Percentiles rank a stretch among this genome's conserved stretches.
These are phyloP conservation scores for Metschnikowia chrysomelidarum DNA, from an alignment of 805 yeast genomes.

Conservation along the genomic window DNA sequence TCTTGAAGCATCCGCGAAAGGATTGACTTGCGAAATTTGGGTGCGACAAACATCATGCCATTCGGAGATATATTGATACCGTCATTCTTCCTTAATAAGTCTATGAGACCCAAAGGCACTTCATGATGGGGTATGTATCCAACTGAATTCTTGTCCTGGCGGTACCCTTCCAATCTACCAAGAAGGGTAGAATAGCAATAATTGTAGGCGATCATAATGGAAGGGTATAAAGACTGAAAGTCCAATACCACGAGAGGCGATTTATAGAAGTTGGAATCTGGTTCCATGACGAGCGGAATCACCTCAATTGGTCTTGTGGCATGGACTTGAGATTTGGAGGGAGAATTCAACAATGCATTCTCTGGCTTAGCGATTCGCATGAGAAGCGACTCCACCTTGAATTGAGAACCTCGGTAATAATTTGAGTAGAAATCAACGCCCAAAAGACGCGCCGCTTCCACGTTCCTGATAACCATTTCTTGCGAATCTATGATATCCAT, in stretches of 20 bases:
- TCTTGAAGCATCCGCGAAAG: conserved; percentile 84
- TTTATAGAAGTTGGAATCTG: conserved; percentile 77
- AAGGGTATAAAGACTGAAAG: conserved; percentile 92
- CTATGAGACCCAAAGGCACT: conserved; percentile 57
- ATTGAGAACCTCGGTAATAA: conserved; percentile 89
- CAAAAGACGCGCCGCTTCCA: conserved; percentile 79
- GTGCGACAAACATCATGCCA: conserved; percentile 75
- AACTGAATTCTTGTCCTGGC: conserved; percentile 44
- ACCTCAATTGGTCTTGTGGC: conserved; percentile 83
- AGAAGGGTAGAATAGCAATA: conserved; percentile 75
- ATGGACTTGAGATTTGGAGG: conserved; percentile 77
- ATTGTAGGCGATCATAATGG: conserved; percentile 99
- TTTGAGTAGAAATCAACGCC: conserved; percentile 92
- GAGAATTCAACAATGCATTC: conserved; percentile 69
- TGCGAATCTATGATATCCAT: conserved; percentile 52
- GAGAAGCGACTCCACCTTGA: conserved; percentile 84
- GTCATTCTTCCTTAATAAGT: conserved; percentile 47
- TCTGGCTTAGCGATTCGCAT: conserved; percentile 74
- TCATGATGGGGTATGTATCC: conserved; percentile 50
- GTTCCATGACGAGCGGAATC: conserved; percentile 91
- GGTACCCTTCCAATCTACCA: conserved; percentile 58
- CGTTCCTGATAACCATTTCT: conserved; percentile 66
- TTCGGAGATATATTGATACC: conserved; percentile 74
- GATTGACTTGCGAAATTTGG: conserved; percentile 63
- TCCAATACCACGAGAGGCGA: conserved; percentile 89